These are phyloP conservation scores for Pseudogymnoascus verrucosus DNA, from an alignment of 2,329 filamentous ascomycete species.

Conservation along the genomic window DNA sequence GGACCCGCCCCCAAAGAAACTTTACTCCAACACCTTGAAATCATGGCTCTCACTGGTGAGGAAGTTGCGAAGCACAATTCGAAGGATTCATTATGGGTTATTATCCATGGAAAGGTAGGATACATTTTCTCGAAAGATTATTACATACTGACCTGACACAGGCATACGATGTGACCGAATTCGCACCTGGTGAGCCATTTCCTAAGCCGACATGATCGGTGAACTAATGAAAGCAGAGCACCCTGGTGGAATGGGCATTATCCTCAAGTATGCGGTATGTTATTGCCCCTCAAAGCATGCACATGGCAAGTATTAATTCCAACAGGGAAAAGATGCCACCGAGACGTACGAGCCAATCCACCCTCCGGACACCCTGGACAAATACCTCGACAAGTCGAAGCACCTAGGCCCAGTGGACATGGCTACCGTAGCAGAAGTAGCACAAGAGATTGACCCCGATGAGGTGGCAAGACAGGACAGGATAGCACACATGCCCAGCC, in stretches of 20 bases:
- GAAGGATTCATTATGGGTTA: slow-evolving; percentile 83
- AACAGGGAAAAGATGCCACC: slow-evolving; percentile 75
- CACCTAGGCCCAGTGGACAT: slow-evolving; percentile 88
- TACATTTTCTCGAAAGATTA: slow-evolving; percentile 2
- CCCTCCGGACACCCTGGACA: slow-evolving; percentile 80
- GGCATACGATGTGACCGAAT: slow-evolving; percentile 85
- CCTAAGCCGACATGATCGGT: slow-evolving; percentile 11
- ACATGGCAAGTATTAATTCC: neutral
- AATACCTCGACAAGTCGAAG: slow-evolving; percentile 76
- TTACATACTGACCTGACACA: slow-evolving; percentile 46
- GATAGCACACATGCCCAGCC: slow-evolving; percentile 64
- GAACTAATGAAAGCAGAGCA: slow-evolving; percentile 50
- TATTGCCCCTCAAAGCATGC: neutral
- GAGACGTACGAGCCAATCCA: slow-evolving; percentile 86
- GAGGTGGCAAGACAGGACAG: slow-evolving; percentile 69
- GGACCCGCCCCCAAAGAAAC: neutral
- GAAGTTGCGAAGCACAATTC: slow-evolving; percentile 67
- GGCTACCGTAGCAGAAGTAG: slow-evolving; percentile 62
- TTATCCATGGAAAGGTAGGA: slow-evolving; percentile 57
- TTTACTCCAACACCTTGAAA: neutral
- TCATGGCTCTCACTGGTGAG: slow-evolving; percentile 39
- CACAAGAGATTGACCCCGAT: slow-evolving; percentile 59
- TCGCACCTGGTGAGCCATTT: slow-evolving; percentile 56
- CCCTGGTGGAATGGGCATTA: slow-evolving; percentile 84
- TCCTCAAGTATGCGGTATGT: slow-evolving; percentile 79